Evolutionary conservation across 179 eudicot genomes (phyloP).

Genomic region (Silene noctiflora): DNA sequence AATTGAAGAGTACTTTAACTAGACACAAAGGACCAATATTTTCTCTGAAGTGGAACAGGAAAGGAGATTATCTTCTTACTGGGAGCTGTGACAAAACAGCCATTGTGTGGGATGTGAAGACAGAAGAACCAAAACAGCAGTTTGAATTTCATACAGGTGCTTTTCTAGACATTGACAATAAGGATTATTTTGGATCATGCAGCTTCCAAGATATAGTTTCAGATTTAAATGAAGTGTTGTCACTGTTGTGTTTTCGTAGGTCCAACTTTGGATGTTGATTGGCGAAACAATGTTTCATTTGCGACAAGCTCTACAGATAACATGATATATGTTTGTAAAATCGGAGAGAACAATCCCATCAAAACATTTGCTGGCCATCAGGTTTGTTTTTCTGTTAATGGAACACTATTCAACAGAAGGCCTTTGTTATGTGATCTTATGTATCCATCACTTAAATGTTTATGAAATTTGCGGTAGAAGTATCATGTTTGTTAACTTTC

Average conservation of each 20-base stretch:
- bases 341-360: conserved; percentile 69
- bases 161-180: background rate
- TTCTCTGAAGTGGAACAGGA: conserved; percentile 91
- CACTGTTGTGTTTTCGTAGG: conserved; percentile 40
- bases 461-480: background rate
- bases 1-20: conserved; percentile 57
- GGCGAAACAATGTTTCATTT: conserved; percentile 85
- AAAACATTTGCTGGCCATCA: conserved; percentile 81
- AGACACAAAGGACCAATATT: conserved; percentile 89
- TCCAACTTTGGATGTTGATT: conserved; percentile 94
- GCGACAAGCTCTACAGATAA: conserved; percentile 92
- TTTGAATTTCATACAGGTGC: conserved; percentile 77
- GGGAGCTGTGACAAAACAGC: conserved; percentile 96
- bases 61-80: conserved; percentile 82
- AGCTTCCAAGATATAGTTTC: background rate
- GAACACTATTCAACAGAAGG: background rate
- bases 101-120: conserved; percentile 86
- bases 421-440: background rate
- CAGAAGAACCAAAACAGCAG: conserved; percentile 72
- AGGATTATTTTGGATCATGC: background rate
- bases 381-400: conserved; percentile 41
- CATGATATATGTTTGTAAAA: conserved; percentile 86
- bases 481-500: background rate
- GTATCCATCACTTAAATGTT: conserved; percentile 1
- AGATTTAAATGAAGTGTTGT: background rate